phyloP scores from a whole-genome alignment of 805 yeast genomes.

The Wickerhamomyces xylosicus region DNA sequence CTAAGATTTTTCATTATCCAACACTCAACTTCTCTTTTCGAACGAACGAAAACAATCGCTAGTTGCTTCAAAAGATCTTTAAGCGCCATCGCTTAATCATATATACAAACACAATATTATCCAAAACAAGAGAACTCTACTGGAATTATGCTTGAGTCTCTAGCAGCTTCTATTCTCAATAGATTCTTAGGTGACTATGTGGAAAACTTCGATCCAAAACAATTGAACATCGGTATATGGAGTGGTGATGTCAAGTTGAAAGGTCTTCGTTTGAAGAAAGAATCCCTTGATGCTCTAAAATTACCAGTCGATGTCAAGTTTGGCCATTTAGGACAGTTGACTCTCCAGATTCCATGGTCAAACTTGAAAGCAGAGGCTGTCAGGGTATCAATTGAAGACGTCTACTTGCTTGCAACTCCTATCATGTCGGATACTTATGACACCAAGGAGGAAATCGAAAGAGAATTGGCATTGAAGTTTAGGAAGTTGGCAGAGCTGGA shows the following conservation, averaged over 20 bases:
- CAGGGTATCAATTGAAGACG: slow-evolving; percentile 76
- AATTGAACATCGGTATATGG: slow-evolving; percentile 93
- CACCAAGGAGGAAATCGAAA: slow-evolving; percentile 42
- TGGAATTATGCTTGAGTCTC: slow-evolving; percentile 56
- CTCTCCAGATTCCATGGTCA: slow-evolving; percentile 94
- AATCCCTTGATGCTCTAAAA: slow-evolving; percentile 77
- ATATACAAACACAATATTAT: no score
- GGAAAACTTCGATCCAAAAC: slow-evolving; percentile 93
- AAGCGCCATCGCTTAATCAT: no score
- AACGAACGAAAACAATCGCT: no score
- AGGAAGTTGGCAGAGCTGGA: slow-evolving; percentile 60
- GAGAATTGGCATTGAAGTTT: slow-evolving; percentile 56
- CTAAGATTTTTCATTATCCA: no score
- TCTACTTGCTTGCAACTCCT: slow-evolving; percentile 75
- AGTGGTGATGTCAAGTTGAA: slow-evolving; percentile 88
- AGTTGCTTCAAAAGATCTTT: no score
- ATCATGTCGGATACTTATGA: slow-evolving; percentile 45
- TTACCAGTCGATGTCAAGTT: slow-evolving; percentile 80
- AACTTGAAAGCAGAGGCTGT: slow-evolving; percentile 90
- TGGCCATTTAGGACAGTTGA: slow-evolving; percentile 84
- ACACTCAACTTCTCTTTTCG: no score
- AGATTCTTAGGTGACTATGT: slow-evolving; percentile 64
- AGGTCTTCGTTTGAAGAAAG: slow-evolving; percentile 72
- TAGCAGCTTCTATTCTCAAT: slow-evolving; percentile 54
- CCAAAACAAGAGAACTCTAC: not conserved